phyloP scores from a whole-genome alignment of 495 filamentous ascomycete species.

The Mycothermus thermophilus region DNA sequence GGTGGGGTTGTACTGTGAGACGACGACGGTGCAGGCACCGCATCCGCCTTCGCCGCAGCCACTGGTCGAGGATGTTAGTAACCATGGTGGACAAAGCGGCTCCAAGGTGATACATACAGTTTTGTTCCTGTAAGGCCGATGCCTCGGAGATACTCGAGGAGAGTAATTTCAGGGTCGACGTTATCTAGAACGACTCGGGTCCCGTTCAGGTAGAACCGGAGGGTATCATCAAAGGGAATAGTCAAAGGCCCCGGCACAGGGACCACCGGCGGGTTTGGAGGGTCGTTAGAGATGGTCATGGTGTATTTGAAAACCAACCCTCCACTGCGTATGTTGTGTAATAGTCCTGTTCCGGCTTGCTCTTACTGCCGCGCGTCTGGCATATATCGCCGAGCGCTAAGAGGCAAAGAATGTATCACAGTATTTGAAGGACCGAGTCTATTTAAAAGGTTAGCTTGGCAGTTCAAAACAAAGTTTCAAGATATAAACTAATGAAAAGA shows the following conservation, averaged over 20 bases:
- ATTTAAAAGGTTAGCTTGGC: too few relatives aligned
- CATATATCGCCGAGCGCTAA: too few relatives aligned
- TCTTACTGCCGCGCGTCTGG: too few relatives aligned
- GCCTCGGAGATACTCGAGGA: conserved; percentile 82
- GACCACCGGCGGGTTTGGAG: conserved; percentile 23
- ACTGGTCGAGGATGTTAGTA: conserved; percentile 32
- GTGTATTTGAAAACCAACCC: conserved; percentile 1
- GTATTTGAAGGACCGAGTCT: too few relatives aligned
- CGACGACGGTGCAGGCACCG: conserved; percentile 91
- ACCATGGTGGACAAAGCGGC: conserved; percentile 3
- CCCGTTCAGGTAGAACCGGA: conserved; percentile 89
- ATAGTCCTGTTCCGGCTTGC: too few relatives aligned
- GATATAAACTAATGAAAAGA: too few relatives aligned
- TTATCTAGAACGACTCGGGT: conserved; percentile 76
- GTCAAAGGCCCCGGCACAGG: conserved; percentile 16
- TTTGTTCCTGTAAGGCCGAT: conserved; percentile 72
- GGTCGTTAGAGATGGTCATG: conserved; percentile 37
- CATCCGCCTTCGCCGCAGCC: conserved; percentile 93
- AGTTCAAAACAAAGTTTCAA: too few relatives aligned
- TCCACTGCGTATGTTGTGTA: too few relatives aligned
- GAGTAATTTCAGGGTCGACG: conserved; percentile 78
- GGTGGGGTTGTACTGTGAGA: conserved; percentile 85
- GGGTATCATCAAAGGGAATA: conserved; percentile 33
- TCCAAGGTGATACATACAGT: conserved; percentile 24
- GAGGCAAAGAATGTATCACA: too few relatives aligned